Conservation (phyloP, 306 rosid species). For the Corylus avellana region DNA sequence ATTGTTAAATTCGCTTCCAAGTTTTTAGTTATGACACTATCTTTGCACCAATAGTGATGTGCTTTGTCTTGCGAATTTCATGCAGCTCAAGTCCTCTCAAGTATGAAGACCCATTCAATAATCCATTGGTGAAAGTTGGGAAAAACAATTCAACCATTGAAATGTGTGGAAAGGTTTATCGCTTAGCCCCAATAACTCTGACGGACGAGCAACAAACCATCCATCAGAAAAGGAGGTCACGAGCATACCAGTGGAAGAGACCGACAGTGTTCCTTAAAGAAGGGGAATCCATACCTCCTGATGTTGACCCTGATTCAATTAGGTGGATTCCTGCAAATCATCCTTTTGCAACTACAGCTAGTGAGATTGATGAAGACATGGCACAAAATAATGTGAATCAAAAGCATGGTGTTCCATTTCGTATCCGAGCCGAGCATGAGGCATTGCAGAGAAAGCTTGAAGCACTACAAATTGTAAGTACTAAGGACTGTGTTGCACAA, state of each 20-base stretch:
- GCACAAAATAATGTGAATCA: conserved; percentile 88
- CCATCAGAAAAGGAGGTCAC: conserved; percentile 87
- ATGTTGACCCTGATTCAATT: conserved; percentile 86
- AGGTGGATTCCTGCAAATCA: conserved; percentile 97
- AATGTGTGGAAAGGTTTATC: conserved; percentile 93
- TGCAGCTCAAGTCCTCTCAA: conserved; percentile 80
- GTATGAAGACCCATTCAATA: conserved; percentile 92
- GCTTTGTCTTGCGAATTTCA: background rate
- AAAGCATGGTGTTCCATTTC: conserved; percentile 91
- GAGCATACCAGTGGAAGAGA: conserved; percentile 97
- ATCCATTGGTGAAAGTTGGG: conserved; percentile 81
- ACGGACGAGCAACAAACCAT: conserved; percentile 74
- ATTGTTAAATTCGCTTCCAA: background rate
- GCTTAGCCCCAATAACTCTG: conserved; percentile 91
- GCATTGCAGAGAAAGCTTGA: conserved; percentile 86
- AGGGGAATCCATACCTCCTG: conserved; percentile 79
- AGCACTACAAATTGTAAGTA: conserved; percentile 76
- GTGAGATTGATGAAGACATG: conserved; percentile 78
- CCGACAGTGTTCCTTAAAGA: conserved; percentile 87
- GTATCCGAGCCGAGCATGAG: conserved; percentile 92
- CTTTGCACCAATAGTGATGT: background rate
- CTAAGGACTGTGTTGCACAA: conserved; percentile 4
- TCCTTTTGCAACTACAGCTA: conserved; percentile 89
- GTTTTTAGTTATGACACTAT: background rate
- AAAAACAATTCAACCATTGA: conserved; percentile 75